These are phyloP conservation scores for Pichia sporocuriosa DNA, from an alignment of 805 yeast species.

Conservation along the genomic window DNA sequence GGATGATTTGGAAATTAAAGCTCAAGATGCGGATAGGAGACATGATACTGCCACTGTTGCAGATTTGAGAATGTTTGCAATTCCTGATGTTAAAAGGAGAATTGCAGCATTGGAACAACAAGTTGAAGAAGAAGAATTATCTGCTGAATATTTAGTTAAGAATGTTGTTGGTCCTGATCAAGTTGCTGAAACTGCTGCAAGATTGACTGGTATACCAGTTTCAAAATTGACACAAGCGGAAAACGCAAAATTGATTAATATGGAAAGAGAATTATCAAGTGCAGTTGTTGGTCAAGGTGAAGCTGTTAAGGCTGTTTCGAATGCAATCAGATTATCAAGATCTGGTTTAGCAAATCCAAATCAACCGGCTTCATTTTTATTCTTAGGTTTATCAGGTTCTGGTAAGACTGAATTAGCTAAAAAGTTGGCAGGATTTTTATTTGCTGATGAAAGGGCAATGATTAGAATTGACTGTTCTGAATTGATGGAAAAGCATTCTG, in stretches of 20 bases:
- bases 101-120: slow-evolving; percentile 71
- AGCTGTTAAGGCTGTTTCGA: slow-evolving; percentile 93
- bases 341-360: slow-evolving; percentile 95
- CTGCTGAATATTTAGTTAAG: slow-evolving; percentile 56
- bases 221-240: slow-evolving; percentile 92
- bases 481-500: slow-evolving; percentile 90
- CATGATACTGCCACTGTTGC: slow-evolving; percentile 93
- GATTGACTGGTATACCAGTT: slow-evolving; percentile 95
- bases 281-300: slow-evolving; percentile 93
- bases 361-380: slow-evolving; percentile 93
- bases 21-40: slow-evolving; percentile 94
- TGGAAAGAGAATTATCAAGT: slow-evolving; percentile 80
- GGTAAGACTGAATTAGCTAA: slow-evolving; percentile 98
- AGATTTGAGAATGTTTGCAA: slow-evolving; percentile 93
- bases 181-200: slow-evolving; percentile 94
- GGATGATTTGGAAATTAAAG: slow-evolving; percentile 89
- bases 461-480: slow-evolving; percentile 97
- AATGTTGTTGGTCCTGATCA: slow-evolving; percentile 75
- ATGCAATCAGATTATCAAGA: slow-evolving; percentile 86
- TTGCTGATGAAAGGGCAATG: slow-evolving; percentile 95
- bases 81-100: slow-evolving; percentile 79
- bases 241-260: slow-evolving; percentile 84
- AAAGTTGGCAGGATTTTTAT: slow-evolving; percentile 91
- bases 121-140: slow-evolving; percentile 56
- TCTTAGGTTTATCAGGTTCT: slow-evolving; percentile 92